These are phyloP conservation scores for Ilyonectria mors-panacis DNA, from an alignment of 2,329 filamentous ascomycete species.

Conservation along the genomic window DNA sequence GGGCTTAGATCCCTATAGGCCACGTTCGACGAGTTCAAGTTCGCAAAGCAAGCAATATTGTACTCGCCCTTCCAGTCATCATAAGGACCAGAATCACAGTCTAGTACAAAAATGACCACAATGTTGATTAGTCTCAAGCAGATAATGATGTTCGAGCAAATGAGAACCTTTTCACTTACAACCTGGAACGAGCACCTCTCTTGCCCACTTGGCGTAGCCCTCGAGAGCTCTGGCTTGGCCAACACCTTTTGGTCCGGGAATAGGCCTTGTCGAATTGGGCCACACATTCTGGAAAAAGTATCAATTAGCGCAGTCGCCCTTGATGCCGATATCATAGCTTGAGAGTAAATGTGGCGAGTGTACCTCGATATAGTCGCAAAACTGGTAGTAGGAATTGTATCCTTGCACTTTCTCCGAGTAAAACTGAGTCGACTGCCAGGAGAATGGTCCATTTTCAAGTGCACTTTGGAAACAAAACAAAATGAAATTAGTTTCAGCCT, in stretches of 20 bases:
- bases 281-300: slow-evolving; percentile 7
- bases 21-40: slow-evolving; percentile 64
- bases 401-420: slow-evolving; percentile 37
- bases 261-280: slow-evolving; percentile 2
- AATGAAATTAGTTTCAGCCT: not conserved
- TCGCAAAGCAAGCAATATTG: slow-evolving; percentile 62
- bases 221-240: slow-evolving; percentile 20
- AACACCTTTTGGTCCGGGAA: slow-evolving; percentile 17
- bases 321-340: not conserved
- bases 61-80: slow-evolving; percentile 29
- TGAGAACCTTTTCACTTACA: slow-evolving; percentile 15
- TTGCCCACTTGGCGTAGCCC: slow-evolving; percentile 24
- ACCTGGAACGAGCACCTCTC: slow-evolving; percentile 14
- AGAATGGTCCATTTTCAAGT: not conserved
- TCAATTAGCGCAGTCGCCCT: not conserved
- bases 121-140: not conserved
- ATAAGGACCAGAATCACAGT: slow-evolving; percentile 22
- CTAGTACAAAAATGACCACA: slow-evolving; percentile 5
- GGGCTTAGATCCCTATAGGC: slow-evolving; percentile 66
- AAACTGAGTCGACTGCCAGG: slow-evolving; percentile 56
- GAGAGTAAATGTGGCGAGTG: slow-evolving; percentile 35
- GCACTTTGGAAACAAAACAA: slow-evolving; percentile 33
- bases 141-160: not conserved
- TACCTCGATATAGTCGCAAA: slow-evolving; percentile 41
- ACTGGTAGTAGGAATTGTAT: not conserved